These are phyloP conservation scores for Ulmus americana DNA, from an alignment of 331 rosid species.

Conservation along the genomic window DNA sequence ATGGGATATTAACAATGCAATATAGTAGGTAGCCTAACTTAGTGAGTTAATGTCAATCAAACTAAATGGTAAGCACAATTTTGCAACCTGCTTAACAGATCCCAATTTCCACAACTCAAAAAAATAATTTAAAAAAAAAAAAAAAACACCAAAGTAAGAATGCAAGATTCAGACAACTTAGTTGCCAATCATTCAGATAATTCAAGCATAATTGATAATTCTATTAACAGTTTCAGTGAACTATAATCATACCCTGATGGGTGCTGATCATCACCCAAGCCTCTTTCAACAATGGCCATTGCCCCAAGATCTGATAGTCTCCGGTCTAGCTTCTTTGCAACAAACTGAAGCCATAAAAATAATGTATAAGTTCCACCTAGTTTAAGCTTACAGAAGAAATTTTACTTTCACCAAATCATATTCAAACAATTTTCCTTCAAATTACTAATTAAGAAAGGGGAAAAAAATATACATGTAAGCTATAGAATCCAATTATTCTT, in stretches of 20 bases:
- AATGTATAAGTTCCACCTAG: not conserved
- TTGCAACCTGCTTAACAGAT: not conserved
- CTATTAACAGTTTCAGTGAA: constrained; percentile 6
- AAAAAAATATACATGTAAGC: too few relatives aligned
- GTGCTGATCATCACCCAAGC: constrained; percentile 93
- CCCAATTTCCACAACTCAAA: not conserved
- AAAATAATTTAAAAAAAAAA: not conserved
- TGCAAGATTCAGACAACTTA: not conserved
- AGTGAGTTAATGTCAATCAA: too few relatives aligned
- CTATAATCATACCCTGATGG: constrained; percentile 72
- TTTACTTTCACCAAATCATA: not conserved
- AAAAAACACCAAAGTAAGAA: not conserved
- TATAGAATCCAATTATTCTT: too few relatives aligned
- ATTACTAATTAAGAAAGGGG: too few relatives aligned
- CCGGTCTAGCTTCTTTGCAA: constrained; percentile 89
- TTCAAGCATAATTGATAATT: constrained; percentile 12
- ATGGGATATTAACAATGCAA: too few relatives aligned
- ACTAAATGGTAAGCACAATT: not conserved
- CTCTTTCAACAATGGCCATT: constrained; percentile 55
- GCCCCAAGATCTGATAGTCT: constrained; percentile 83
- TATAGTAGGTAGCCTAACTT: too few relatives aligned
- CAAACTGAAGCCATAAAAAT: constrained; percentile 54
- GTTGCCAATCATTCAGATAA: constrained; percentile 9
- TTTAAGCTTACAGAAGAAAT: not conserved
- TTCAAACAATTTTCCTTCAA: too few relatives aligned